Evolutionary conservation across 2,329 filamentous ascomycete species (phyloP).

Genomic region (Fusarium staphyleae): DNA sequence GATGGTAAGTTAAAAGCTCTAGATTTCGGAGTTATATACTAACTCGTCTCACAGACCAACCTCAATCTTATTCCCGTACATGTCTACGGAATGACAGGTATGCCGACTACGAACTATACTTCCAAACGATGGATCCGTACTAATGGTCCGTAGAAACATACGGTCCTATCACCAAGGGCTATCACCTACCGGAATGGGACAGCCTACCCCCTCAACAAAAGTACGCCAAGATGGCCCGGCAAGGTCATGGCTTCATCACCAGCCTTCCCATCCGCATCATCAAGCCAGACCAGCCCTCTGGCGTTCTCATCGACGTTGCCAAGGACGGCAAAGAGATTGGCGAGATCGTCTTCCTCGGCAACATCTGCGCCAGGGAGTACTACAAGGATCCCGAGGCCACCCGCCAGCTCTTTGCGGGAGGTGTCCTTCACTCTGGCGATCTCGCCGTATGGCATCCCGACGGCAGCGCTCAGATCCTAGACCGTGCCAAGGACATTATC

Average conservation of each 20-base stretch:
- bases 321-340: conserved; percentile 59
- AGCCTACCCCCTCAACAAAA: conserved; percentile 74
- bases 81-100: conserved; percentile 79
- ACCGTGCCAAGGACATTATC: conserved; percentile 97
- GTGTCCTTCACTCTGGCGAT: conserved; percentile 88
- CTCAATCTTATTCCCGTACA: conserved; percentile 91
- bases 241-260: conserved; percentile 90
- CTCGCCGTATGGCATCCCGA: conserved; percentile 93
- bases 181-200: conserved; percentile 88
- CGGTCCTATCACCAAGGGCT: conserved; percentile 94
- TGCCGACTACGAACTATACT: not conserved
- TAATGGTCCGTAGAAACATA: conserved; percentile 72
- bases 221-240: conserved; percentile 89
- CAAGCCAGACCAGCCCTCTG: conserved; percentile 76
- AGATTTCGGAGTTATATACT: not conserved
- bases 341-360: conserved; percentile 81
- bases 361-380: conserved; percentile 91
- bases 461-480: conserved; percentile 88
- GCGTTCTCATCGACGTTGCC: conserved; percentile 55
- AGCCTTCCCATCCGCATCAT: conserved; percentile 82
- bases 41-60: conserved; percentile 44
- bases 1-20: conserved; percentile 66
- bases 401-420: conserved; percentile 83
- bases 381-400: conserved; percentile 90
- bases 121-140: not conserved